A percentile compares a stretch with the other conserved stretches of the same genome.
These are phyloP conservation scores for Hanseniaspora vineae DNA, from an alignment of 805 yeast genomes.

Conservation along the genomic window DNA sequence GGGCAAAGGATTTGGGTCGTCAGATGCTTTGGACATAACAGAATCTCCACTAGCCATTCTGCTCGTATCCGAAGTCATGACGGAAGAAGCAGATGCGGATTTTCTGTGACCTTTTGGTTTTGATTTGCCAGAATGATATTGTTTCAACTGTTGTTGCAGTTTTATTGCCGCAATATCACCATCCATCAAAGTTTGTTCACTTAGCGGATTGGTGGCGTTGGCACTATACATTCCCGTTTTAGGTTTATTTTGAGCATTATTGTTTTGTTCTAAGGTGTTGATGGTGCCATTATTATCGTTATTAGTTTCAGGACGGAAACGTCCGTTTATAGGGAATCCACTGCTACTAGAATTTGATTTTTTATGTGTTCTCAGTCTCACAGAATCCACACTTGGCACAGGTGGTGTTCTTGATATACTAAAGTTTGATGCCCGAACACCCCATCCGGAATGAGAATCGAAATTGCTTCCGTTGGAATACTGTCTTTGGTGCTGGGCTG, in stretches of 20 bases:
- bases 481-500: not conserved
- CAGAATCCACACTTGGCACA: not conserved
- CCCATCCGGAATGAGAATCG: conserved; percentile 26
- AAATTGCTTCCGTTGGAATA: conserved; percentile 2
- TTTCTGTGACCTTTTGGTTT: not conserved
- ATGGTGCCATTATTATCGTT: not conserved
- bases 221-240: conserved; percentile 1
- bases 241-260: not conserved
- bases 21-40: not conserved
- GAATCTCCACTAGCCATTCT: not conserved
- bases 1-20: not conserved
- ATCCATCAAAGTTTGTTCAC: conserved; percentile 6
- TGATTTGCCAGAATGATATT: not conserved
- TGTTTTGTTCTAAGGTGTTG: not conserved
- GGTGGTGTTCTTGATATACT: not conserved
- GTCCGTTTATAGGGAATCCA: not conserved
- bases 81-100: not conserved
- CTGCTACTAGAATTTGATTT: not conserved
- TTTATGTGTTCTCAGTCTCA: not conserved
- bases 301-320: not conserved
- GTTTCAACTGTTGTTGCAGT: conserved; percentile 3
- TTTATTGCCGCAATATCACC: conserved; percentile 4
- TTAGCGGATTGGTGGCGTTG: conserved; percentile 3
- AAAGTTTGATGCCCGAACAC: conserved; percentile 11
- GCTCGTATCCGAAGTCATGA: not conserved